phyloP scores from a whole-genome alignment of 345 rosid genomes.

The Passiflora organensis region DNA sequence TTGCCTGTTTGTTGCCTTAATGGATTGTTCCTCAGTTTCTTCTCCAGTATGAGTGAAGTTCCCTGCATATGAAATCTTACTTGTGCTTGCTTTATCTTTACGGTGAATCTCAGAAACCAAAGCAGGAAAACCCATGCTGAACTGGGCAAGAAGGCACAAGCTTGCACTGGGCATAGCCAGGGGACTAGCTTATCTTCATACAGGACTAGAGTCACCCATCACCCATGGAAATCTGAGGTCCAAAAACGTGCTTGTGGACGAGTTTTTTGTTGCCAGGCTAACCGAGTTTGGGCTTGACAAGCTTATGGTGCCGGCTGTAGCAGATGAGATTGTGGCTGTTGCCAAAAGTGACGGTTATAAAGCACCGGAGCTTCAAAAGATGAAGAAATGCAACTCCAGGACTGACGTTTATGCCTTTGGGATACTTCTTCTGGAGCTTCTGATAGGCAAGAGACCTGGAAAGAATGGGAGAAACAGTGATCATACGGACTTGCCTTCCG shows the following conservation, averaged over 20 bases:
- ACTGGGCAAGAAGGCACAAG: conserved; percentile 96
- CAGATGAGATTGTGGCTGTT: conserved; percentile 83
- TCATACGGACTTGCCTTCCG: conserved; percentile 72
- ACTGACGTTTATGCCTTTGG: conserved; percentile 95
- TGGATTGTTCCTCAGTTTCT: not conserved
- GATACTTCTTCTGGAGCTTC: conserved; percentile 76
- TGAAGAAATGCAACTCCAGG: conserved; percentile 90
- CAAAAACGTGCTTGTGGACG: conserved; percentile 88
- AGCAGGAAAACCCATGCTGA: conserved; percentile 70
- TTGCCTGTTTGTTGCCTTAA: not conserved
- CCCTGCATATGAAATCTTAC: too few relatives aligned
- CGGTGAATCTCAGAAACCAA: conserved; percentile 49
- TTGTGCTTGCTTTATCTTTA: conserved; percentile 1
- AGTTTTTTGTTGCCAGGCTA: conserved; percentile 72
- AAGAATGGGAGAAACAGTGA: conserved; percentile 58
- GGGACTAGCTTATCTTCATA: conserved; percentile 84
- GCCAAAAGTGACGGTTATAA: conserved; percentile 86
- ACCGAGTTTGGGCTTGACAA: conserved; percentile 92
- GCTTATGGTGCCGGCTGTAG: conserved; percentile 84
- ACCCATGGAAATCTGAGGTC: conserved; percentile 90
- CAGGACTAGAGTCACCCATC: conserved; percentile 66
- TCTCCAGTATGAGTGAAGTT: not conserved
- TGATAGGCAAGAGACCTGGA: conserved; percentile 91
- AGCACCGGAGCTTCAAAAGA: conserved; percentile 93
- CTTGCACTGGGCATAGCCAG: conserved; percentile 83